phyloP scores from a whole-genome alignment of 441 rosid genomes.

The Gossypium lobatum region DNA sequence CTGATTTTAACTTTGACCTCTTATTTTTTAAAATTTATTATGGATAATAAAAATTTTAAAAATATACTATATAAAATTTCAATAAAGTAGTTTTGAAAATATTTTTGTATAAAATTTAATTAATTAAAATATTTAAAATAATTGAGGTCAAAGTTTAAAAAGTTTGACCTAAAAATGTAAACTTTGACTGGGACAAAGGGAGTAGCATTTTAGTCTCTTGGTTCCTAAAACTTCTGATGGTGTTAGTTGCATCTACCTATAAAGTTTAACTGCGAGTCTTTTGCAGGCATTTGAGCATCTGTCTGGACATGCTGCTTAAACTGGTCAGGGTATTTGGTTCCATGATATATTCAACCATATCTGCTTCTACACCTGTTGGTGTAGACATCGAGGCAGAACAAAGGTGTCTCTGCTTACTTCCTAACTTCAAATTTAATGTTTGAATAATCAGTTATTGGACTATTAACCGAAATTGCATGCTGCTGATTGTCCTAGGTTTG shows the following conservation, averaged over 20 bases:
- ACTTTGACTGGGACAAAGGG: no score
- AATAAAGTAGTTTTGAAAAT: no score
- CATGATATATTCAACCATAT: slow-evolving; percentile 69
- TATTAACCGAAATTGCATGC: slow-evolving; percentile 8
- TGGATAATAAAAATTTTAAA: no score
- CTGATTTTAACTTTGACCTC: no score
- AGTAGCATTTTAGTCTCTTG: neutral
- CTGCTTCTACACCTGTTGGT: slow-evolving; percentile 80
- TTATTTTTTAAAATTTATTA: no score
- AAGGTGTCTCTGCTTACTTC: slow-evolving; percentile 44
- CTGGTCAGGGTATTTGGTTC: slow-evolving; percentile 79
- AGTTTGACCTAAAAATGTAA: no score
- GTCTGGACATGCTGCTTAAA: slow-evolving; percentile 78
- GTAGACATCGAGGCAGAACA: slow-evolving; percentile 97
- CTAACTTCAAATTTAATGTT: slow-evolving; percentile 9
- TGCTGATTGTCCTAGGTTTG: slow-evolving; percentile 51
- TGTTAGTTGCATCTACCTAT: neutral
- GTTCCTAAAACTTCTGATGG: neutral
- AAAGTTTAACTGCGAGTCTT: slow-evolving; percentile 6
- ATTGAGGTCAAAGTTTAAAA: no score
- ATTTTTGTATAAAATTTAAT: no score
- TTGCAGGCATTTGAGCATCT: slow-evolving; percentile 74
- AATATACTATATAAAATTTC: no score
- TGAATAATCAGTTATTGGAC: neutral
- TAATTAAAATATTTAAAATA: no score